Base-by-base conservation (phyloP, 2,329 filamentous ascomycete genomes). In the Basipetospora sp. region DNA sequence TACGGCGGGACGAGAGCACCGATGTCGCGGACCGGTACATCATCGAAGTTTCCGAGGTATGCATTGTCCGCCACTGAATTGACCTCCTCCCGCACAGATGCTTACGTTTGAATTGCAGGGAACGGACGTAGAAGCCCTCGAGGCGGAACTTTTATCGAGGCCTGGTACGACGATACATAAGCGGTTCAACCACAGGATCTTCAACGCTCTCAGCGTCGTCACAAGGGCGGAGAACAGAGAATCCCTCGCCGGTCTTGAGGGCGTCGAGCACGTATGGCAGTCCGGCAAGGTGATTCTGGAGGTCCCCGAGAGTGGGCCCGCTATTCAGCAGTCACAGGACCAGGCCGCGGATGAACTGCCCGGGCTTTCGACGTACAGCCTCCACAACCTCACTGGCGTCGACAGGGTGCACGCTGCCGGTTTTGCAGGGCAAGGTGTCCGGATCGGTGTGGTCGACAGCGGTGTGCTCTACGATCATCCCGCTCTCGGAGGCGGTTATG, bases 351-450 rank as follows among this genome's bases (percentile, higher is more conserved):
- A 32, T 13, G 31, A 39, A 5, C 5, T 34, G 8, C 31, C 37
- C 8, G 8, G 22, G 1, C 38, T 41, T 11, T 42, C 41, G 13
- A 57, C 56, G 31, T 58, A 58, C 34, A 53, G 53, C 2, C 45
- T 54, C n/a, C 58, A 61, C 31, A 48, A 51, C 13, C 55, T 54
- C 49, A 62, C 59, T 4, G 57, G 58, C 3, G 59, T 62, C 2
- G 53, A 59, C 16, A 53, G 48, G 36, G 50, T 62, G 2, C 59
- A 62, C 29, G 47, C 48, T 14, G 44, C 46, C n/a, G 59, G 59
- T 2, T 53, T 60, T 13, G 46, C 51, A 8, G 59, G 59, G 3
- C 54, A 54, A 31, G 58, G 57, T 2, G 54, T 50, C 11, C 60
- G 50, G 25, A 47, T 62, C 25, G 59, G 58, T 8, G 47, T 62